Conservation (phyloP, 1,284 basidiomycete species). For the Cryptococcus hybrid region DNA sequence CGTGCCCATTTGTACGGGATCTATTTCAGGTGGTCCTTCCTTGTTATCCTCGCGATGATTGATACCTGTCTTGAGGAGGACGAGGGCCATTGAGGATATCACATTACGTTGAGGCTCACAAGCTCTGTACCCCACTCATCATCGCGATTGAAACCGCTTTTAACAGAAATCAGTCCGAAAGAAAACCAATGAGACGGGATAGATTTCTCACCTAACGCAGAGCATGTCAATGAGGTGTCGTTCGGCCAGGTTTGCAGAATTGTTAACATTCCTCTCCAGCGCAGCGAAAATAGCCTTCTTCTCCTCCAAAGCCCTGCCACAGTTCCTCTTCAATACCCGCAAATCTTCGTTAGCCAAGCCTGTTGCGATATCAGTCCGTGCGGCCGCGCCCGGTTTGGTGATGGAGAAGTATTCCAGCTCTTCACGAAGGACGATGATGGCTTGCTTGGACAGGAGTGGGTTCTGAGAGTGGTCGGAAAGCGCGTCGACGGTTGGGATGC, state of each 20-base stretch:
- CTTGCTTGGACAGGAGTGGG: slow-evolving; percentile 91
- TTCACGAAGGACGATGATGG: slow-evolving; percentile 96
- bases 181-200: background rate
- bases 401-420: slow-evolving; percentile 99
- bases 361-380: slow-evolving; percentile 62
- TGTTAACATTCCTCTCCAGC: slow-evolving; percentile 96
- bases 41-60: slow-evolving; percentile 56
- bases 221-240: slow-evolving; percentile 99
- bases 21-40: slow-evolving; percentile 54
- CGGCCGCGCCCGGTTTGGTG: slow-evolving; percentile 48
- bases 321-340: slow-evolving; percentile 73
- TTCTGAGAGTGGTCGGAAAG: slow-evolving; percentile 60
- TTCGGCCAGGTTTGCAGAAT: slow-evolving; percentile 98
- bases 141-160: no score
- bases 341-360: slow-evolving; percentile 75
- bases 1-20: slow-evolving; percentile 90
- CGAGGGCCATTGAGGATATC: slow-evolving; percentile 96
- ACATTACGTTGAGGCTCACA: slow-evolving; percentile 94
- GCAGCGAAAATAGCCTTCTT: slow-evolving; percentile 95
- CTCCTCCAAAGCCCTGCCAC: slow-evolving; percentile 82
- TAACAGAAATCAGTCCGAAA: no score
- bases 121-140: slow-evolving; percentile 67
- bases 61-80: slow-evolving; percentile 96
- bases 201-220: slow-evolving; percentile 84
- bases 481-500: slow-evolving; percentile 58